Conservation (phyloP, 345 rosid genomes). For the Bruguiera sexangula region DNA sequence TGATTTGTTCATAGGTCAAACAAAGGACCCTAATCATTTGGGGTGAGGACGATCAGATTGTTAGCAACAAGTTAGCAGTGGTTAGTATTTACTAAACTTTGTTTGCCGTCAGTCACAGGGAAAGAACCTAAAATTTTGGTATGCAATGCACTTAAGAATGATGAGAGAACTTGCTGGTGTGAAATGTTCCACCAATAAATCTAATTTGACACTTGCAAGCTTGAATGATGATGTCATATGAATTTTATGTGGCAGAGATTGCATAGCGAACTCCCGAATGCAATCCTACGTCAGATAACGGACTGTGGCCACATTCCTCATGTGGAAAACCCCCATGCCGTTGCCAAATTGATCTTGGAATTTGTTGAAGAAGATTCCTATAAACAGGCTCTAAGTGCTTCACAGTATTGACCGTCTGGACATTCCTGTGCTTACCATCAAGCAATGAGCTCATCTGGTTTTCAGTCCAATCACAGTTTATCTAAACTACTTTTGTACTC, state of each 20-base stretch:
- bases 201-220: neutral
- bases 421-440: neutral
- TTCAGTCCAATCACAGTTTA: neutral
- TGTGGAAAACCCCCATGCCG: constrained; percentile 62
- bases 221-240: neutral
- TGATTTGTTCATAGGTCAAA: constrained; percentile 44
- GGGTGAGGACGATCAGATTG: constrained; percentile 86
- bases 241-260: constrained; percentile 49
- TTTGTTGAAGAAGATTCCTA: constrained; percentile 48
- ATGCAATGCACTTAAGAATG: neutral
- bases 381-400: constrained; percentile 29
- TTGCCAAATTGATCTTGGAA: constrained; percentile 53
- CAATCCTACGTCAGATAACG: constrained; percentile 62
- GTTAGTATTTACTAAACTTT: constrained; percentile 39
- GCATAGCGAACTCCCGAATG: constrained; percentile 61
- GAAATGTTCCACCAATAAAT: neutral
- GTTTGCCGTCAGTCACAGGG: neutral
- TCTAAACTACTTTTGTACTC: neutral
- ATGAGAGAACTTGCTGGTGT: neutral
- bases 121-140: neutral
- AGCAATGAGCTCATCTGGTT: neutral
- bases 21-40: constrained; percentile 79
- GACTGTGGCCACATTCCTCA: constrained; percentile 90
- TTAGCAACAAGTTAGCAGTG: constrained; percentile 72
- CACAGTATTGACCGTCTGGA: constrained; percentile 16